These are phyloP conservation scores for Epichloe aotearoae DNA, from an alignment of 2,329 filamentous ascomycete genomes.

Conservation along the genomic window DNA sequence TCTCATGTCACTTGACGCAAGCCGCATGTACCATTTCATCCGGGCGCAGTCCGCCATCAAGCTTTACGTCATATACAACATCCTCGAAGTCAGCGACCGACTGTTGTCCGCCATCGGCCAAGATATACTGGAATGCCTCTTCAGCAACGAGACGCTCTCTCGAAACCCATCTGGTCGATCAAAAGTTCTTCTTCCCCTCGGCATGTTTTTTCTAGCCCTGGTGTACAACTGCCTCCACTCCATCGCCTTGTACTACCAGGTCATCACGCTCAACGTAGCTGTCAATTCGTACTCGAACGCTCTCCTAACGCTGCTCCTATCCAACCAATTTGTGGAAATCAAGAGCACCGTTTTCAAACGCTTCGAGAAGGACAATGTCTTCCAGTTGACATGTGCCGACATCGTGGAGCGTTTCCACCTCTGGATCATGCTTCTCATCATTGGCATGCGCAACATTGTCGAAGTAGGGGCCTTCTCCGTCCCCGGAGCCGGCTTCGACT, in stretches of 20 bases:
- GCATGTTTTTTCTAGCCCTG: constrained; percentile 79
- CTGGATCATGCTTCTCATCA: constrained; percentile 94
- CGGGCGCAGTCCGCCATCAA: constrained; percentile 95
- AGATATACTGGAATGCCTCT: constrained; percentile 90
- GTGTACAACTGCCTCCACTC: constrained; percentile 82
- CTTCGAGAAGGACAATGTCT: constrained; percentile 94
- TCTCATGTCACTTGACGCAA: constrained; percentile 85
- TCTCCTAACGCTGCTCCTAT: constrained; percentile 78
- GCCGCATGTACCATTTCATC: constrained; percentile 96
- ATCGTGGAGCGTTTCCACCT: constrained; percentile 95
- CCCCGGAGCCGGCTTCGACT: constrained; percentile 37
- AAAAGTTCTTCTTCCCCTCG: constrained; percentile 77
- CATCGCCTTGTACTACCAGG: constrained; percentile 85
- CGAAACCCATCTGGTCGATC: constrained; percentile 78
- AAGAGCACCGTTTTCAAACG: constrained; percentile 98
- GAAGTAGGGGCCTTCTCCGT: constrained; percentile 78
- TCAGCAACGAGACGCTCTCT: constrained; percentile 84
- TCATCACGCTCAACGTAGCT: constrained; percentile 93
- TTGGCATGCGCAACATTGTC: constrained; percentile 89
- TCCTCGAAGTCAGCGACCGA: constrained; percentile 83
- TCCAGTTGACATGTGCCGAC: constrained; percentile 92
- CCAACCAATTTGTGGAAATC: constrained; percentile 98
- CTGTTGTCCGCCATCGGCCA: constrained; percentile 85
- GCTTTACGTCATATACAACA: constrained; percentile 97
- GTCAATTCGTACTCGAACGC: constrained; percentile 99